phyloP scores from a whole-genome alignment of 441 rosid genomes.

The Hura crepitans region DNA sequence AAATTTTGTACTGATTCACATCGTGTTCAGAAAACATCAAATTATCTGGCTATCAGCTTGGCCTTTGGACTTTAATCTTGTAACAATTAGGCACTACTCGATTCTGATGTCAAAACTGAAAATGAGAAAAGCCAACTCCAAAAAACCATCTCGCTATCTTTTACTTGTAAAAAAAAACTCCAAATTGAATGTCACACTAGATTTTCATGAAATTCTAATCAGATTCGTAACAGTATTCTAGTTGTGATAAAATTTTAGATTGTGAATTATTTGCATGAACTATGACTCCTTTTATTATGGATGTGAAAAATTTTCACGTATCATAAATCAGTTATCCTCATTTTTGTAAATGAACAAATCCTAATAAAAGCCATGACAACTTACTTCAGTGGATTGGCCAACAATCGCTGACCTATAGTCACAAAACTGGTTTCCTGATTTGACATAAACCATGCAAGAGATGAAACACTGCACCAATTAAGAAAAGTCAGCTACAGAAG shows the following conservation, averaged over 20 bases:
- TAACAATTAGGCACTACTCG: background rate
- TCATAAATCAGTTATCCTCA: background rate
- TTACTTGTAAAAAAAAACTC: background rate
- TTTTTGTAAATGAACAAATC: background rate
- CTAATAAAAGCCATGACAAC: constrained; percentile 25
- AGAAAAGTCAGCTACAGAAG: constrained; percentile 11
- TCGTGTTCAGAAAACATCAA: background rate
- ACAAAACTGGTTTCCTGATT: constrained; percentile 99
- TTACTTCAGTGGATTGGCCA: constrained; percentile 97
- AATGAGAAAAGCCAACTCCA: background rate
- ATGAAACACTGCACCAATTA: constrained; percentile 81
- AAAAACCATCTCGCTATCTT: background rate
- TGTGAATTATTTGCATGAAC: background rate
- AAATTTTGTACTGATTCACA: background rate
- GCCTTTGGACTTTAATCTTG: background rate
- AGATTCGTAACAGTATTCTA: background rate
- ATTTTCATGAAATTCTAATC: background rate
- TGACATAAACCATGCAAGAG: constrained; percentile 99
- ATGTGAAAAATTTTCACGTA: too few relatives aligned
- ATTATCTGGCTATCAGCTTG: too few relatives aligned
- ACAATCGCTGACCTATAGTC: constrained; percentile 92
- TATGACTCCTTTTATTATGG: too few relatives aligned
- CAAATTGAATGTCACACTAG: background rate
- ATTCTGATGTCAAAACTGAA: background rate
- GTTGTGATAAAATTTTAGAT: background rate